phyloP scores from a whole-genome alignment of 208 protist species.

The Naegleria fowleri region DNA sequence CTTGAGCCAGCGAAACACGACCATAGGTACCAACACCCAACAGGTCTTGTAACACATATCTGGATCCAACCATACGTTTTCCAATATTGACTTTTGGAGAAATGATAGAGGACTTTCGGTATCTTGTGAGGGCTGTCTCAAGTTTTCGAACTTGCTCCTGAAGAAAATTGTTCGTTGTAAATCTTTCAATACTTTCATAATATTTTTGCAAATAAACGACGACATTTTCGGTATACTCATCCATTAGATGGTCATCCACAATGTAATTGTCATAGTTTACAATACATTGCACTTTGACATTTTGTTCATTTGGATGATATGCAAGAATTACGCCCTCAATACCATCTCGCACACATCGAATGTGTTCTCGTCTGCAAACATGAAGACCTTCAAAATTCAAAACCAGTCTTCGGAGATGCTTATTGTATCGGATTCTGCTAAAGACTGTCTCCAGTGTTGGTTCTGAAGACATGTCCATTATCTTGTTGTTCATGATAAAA shows the following conservation, averaged over 20 bases:
- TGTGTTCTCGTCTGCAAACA: neutral
- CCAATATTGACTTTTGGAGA: neutral
- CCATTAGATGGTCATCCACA: neutral
- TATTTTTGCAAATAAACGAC: neutral
- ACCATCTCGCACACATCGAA: neutral
- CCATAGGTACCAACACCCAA: conserved; percentile 3
- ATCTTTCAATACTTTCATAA: neutral
- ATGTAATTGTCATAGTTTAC: conserved; percentile 15
- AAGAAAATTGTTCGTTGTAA: neutral
- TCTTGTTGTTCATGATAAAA: neutral
- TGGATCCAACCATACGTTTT: neutral
- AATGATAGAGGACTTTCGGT: neutral
- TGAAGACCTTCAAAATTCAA: neutral
- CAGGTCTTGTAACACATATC: neutral
- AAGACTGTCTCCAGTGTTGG: neutral
- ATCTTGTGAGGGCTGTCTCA: neutral
- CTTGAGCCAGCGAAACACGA: neutral
- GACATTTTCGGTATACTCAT: neutral
- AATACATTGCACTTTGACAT: neutral
- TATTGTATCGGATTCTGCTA: neutral
- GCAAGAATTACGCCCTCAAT: neutral
- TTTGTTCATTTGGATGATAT: neutral
- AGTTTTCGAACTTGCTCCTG: neutral
- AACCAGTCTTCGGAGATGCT: neutral
- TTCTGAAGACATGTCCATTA: neutral